Conservation (phyloP, 1,139 yeast genomes). For the Blastobotrys raffinosifermentans region DNA sequence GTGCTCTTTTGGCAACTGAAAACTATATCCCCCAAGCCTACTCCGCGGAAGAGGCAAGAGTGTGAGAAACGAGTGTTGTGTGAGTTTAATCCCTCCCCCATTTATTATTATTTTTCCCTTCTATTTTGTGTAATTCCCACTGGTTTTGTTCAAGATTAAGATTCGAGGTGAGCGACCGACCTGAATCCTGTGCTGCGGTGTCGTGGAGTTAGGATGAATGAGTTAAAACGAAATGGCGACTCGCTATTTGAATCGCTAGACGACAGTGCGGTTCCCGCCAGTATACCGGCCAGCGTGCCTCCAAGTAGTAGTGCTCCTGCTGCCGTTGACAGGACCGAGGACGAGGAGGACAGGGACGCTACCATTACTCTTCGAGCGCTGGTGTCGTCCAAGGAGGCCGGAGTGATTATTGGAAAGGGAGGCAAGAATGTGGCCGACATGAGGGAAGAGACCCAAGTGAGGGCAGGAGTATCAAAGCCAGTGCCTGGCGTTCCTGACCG, state of each 20-base stretch:
- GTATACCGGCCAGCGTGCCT: not conserved
- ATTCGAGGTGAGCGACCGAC: too few species aligned
- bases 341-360: not conserved
- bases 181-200: too few species aligned
- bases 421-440: conserved; percentile 77
- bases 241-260: not conserved
- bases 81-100: too few species aligned
- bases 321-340: not conserved
- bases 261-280: not conserved
- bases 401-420: conserved; percentile 82
- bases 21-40: too few species aligned
- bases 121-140: too few species aligned
- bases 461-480: conserved; percentile 84
- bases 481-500: conserved; percentile 81
- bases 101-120: too few species aligned
- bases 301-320: not conserved
- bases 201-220: too few species aligned
- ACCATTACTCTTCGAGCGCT: conserved; percentile 47
- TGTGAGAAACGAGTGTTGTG: too few species aligned
- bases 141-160: too few species aligned
- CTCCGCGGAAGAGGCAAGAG: too few species aligned
- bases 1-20: too few species aligned
- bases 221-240: too few species aligned
- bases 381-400: conserved; percentile 84
- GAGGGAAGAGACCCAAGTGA: conserved; percentile 71